Percentiles rank a stretch among this genome's conserved stretches.
phyloP scores from a whole-genome alignment of 2,329 filamentous ascomycete species.

The Aspergillus pseudoviridinutans region DNA sequence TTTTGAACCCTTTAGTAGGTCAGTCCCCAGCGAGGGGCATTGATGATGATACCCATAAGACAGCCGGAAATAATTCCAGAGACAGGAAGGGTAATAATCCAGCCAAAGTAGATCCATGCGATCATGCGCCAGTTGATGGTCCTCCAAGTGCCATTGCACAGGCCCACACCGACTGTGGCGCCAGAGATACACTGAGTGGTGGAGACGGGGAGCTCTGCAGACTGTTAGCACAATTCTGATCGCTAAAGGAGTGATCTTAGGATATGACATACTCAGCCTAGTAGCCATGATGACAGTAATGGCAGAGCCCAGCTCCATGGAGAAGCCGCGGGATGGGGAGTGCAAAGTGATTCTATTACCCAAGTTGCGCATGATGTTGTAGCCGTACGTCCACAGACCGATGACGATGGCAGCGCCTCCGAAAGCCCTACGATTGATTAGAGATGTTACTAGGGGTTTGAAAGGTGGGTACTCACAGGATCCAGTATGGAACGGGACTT shows the following conservation, averaged over 20 bases:
- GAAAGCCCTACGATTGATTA: conserved; percentile 8
- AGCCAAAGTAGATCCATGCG: conserved; percentile 17
- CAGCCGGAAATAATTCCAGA: conserved; percentile 15
- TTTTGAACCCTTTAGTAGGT: neutral
- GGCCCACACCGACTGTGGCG: conserved; percentile 16
- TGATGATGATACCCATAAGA: conserved; percentile 15
- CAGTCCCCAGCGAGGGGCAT: conserved; percentile 16
- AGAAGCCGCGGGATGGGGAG: conserved; percentile 16
- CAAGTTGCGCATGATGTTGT: conserved; percentile 19
- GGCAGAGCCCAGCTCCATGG: conserved; percentile 17
- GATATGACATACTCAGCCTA: conserved; percentile 7
- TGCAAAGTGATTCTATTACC: conserved; percentile 17
- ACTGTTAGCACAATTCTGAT: neutral
- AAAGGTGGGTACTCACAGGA: conserved; percentile 7
- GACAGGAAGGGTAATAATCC: conserved; percentile 15
- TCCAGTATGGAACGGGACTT: conserved; percentile 15
- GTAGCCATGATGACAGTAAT: conserved; percentile 17
- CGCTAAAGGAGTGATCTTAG: neutral
- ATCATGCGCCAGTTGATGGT: conserved; percentile 21
- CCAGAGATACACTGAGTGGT: conserved; percentile 18
- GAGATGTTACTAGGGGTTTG: too few relatives aligned
- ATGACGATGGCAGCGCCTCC: conserved; percentile 13
- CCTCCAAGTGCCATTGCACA: conserved; percentile 17
- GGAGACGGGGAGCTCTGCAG: conserved; percentile 14
- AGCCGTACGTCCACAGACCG: conserved; percentile 18